phyloP scores from a whole-genome alignment of 1,284 basidiomycete species.

The Ustilago shanxiensis region DNA sequence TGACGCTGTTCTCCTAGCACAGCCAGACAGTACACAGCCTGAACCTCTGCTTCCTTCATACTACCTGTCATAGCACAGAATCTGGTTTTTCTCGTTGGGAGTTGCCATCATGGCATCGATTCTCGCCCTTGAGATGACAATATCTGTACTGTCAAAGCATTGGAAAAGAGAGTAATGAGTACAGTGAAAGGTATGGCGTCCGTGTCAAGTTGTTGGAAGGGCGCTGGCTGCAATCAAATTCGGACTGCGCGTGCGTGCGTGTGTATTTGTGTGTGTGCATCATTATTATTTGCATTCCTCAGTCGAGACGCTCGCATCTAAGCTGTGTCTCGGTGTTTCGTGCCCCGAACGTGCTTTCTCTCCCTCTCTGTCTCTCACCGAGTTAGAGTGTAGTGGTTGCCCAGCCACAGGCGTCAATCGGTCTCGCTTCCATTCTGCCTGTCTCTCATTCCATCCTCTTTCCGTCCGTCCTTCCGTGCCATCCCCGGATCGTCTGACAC shows the following conservation, averaged over 20 bases:
- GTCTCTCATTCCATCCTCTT: conserved; percentile 5
- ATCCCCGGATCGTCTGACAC: not conserved
- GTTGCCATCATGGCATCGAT: too few species aligned
- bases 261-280: conserved; percentile 1
- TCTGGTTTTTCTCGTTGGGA: too few species aligned
- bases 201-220: not conserved
- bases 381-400: too few species aligned
- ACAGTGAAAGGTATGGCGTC: not conserved
- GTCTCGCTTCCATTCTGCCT: conserved; percentile 13
- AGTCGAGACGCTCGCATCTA: conserved; percentile 8
- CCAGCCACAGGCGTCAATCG: not conserved
- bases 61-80: too few species aligned
- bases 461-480: not conserved
- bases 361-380: conserved; percentile 1
- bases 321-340: conserved; percentile 10
- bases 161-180: not conserved
- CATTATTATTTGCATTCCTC: conserved; percentile 19
- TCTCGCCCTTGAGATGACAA: not conserved
- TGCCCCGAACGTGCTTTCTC: conserved; percentile 6
- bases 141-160: not conserved
- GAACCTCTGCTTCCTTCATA: too few species aligned
- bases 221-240: not conserved
- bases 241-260: conserved; percentile 10
- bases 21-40: not conserved
- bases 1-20: not conserved